Evolutionary conservation across 306 rosid genomes (phyloP), one percentile per base, ranked within the genome.

Genomic region (Vachellia collinsii): DNA sequence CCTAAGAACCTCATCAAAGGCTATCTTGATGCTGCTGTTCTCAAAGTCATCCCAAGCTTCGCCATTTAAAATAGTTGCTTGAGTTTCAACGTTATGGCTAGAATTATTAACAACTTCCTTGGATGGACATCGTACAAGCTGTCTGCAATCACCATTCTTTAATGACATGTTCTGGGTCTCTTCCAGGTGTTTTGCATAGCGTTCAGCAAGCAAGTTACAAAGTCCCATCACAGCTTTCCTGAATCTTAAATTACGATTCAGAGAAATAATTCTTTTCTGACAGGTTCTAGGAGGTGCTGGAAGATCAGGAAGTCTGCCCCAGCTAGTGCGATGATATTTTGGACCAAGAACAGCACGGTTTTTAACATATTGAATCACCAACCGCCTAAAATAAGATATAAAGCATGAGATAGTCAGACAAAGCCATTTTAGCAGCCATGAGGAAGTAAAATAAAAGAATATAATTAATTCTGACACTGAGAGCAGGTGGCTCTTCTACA

Each of bases 31-130:
- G 74, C 70, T 83, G 86, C 71, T 64, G 76, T 84, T 85, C 84
- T 90, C 89, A 77, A 95, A 87, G 87, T 91, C 87, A 89, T 93
- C 96, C 99, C 99, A 95, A 46, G 89, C 81, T 84, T 86, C 94
- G 80, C 85, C 87, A 69, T 82, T 74, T 77, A 54, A 61, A 83
- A 72, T 79, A 77, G 77, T 77, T 83, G 41, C 86, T 61, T 79
- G 85, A 76, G 71, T 41, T 71, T 75, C 87, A 72, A 53, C 78
- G 79, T 56, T 78, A 37, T 77, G 78, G 62, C 74, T 54, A 75
- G 67, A 9, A 70, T 53, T 78, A 62, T 46, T 46, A 77, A 68
- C 78, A 79, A 39, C 85, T 80, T 81, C 79, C 80, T 83, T 78
- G 7, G 72, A 63, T 63, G 81, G 88, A 85, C 84, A 72, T 76